Base-by-base conservation (phyloP, 192 early-diverging fungal species). In the Spizellomyces sp. region DNA sequence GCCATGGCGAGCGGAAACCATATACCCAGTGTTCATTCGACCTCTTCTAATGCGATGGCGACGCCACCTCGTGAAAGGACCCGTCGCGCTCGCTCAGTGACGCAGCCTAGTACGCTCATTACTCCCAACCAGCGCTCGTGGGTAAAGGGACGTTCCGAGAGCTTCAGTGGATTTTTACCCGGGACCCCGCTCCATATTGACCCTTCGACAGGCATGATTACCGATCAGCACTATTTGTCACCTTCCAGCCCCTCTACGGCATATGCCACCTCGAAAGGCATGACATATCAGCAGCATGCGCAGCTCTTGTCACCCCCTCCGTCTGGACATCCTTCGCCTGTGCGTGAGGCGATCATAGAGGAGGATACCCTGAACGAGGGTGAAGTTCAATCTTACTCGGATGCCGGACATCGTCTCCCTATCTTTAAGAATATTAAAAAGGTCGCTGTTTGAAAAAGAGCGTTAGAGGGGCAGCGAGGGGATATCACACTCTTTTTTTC, bases 61-160 rank as follows among this genome's bases (percentile, higher is more conserved):
- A 74, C 72, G 14, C 72, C 72, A 12, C 72, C 72, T 15, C 63
- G 64, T 9, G 72, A 66, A 44, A 63, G 72, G 22, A 74, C 72
- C 10, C 63, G 65, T 42, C 72, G 72, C 17, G 61, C 72, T 8
- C 72, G 72, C 54, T 74, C 72, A 17, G 72, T 67, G 19, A 74
- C 72, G 8, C 72, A 74, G 48, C 72, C 72, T 9, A 22, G 61
- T 14, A 52, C 42, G 6, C 56, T 72, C 21, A 12, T 72, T 9
- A 60, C 62, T 17, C 45, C 62, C 19, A 56, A 57, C 50, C 44
- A 45, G 21, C 27, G 12, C 17, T 47, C 61, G 5, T 72, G 70
- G 70, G 19, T 43, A 54, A 75, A 67, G 44, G 48, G 22, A 17
- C 58, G 60, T 19, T 67, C 60, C 9, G 59, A 68, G 66, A 62